phyloP scores from a whole-genome alignment of 1,284 basidiomycete genomes.

The Phlebopus sp. region DNA sequence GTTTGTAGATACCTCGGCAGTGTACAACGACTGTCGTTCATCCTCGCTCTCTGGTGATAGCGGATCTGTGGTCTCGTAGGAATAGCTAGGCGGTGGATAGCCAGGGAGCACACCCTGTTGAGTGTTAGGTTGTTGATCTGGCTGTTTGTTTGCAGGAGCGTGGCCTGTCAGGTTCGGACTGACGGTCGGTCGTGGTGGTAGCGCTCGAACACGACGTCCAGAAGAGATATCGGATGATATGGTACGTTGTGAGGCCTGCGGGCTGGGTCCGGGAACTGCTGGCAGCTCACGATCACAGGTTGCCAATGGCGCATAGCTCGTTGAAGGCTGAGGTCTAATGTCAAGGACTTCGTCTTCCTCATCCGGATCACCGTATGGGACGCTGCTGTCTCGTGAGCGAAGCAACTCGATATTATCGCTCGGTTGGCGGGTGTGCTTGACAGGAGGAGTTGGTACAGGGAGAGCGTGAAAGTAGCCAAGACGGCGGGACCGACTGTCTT shows the following conservation, averaged over 20 bases:
- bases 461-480: slow-evolving; percentile 34
- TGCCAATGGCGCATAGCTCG: slow-evolving; percentile 18
- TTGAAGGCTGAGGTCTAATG: slow-evolving; percentile 12
- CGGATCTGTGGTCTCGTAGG: neutral
- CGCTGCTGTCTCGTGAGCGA: slow-evolving; percentile 12
- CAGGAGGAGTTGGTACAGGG: slow-evolving; percentile 15
- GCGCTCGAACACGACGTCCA: slow-evolving; percentile 24
- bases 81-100: slow-evolving; percentile 2
- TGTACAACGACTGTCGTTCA: slow-evolving; percentile 15
- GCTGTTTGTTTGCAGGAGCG: neutral
- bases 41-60: slow-evolving; percentile 16
- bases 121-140: neutral
- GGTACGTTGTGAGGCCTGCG: slow-evolving; percentile 10
- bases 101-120: slow-evolving; percentile 3
- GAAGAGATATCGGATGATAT: slow-evolving; percentile 12
- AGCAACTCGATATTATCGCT: slow-evolving; percentile 34
- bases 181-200: slow-evolving; percentile 28
- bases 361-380: slow-evolving; percentile 6
- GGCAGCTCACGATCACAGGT: slow-evolving; percentile 21
- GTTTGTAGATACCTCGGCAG: slow-evolving; percentile 26
- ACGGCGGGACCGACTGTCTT: slow-evolving; percentile 28
- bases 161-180: neutral
- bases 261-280: neutral
- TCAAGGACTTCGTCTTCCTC: slow-evolving; percentile 26
- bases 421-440: slow-evolving; percentile 20